A percentile compares a stretch with the other conserved stretches of the same genome.
phyloP scores from a whole-genome alignment of 2,329 filamentous ascomycete genomes.

The Parafenestella ontariensis region DNA sequence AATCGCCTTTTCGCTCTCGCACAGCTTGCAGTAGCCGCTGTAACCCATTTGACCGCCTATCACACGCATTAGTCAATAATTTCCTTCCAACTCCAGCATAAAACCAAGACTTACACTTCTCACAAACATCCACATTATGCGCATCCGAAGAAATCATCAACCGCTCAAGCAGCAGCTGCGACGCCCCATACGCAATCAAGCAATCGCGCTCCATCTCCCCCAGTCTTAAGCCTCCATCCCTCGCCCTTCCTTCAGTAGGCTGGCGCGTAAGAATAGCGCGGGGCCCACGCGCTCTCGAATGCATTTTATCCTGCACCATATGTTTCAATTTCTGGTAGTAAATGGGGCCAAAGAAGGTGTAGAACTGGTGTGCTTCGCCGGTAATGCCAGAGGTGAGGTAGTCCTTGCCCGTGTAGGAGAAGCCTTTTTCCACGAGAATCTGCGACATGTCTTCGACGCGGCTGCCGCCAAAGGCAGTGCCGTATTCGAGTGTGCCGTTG shows the following conservation, averaged over 20 bases:
- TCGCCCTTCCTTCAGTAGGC: conserved; percentile 92
- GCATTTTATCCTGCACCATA: conserved; percentile 99
- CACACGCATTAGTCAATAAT: neutral
- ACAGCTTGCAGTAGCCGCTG: conserved; percentile 92
- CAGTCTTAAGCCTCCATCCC: conserved; percentile 88
- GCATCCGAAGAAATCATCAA: conserved; percentile 95
- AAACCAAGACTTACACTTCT: conserved; percentile 65
- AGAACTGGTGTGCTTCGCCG: conserved; percentile 89
- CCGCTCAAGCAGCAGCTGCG: conserved; percentile 87
- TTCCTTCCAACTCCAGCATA: neutral
- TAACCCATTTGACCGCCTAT: conserved; percentile 85
- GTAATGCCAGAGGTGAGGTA: conserved; percentile 95
- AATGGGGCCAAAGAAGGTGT: conserved; percentile 98
- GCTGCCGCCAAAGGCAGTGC: conserved; percentile 83
- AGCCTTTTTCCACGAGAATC: conserved; percentile 84
- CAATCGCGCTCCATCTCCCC: conserved; percentile 99
- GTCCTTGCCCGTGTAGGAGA: conserved; percentile 97
- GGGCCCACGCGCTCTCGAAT: conserved; percentile 88
- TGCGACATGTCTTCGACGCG: conserved; percentile 89
- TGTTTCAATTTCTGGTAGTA: conserved; percentile 99
- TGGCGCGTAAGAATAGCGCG: conserved; percentile 92
- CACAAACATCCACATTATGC: conserved; percentile 91
- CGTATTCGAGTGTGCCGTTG: conserved; percentile 85
- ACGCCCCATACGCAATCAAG: conserved; percentile 94
- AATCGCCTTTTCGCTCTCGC: conserved; percentile 82